These are phyloP conservation scores for Heliamphora pulchella DNA, from an alignment of 179 eudicot genomes.

Conservation along the genomic window DNA sequence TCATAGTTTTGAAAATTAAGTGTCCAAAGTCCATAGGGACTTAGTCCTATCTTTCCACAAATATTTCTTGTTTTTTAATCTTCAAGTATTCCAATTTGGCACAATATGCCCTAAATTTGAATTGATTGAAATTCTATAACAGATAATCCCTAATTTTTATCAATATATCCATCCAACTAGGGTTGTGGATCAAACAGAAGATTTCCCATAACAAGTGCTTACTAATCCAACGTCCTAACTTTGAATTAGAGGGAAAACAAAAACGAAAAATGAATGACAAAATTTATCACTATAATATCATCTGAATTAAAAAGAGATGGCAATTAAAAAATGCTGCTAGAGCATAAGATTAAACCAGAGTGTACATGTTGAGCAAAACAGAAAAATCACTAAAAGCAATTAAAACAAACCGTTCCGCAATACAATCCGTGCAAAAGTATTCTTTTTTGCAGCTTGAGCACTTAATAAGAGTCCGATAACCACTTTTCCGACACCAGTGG, in stretches of 20 bases:
- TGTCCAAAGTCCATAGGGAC: neutral
- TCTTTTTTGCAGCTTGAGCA: constrained; percentile 64
- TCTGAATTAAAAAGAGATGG: neutral
- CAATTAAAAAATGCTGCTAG: neutral
- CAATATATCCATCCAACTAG: neutral
- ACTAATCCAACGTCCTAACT: constrained; percentile 1
- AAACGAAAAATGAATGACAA: neutral
- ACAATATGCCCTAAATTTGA: neutral
- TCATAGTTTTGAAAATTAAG: neutral
- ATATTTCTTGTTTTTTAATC: neutral
- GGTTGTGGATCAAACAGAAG: neutral
- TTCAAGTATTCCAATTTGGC: neutral
- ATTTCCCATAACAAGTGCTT: constrained; percentile 8
- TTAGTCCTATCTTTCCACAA: neutral
- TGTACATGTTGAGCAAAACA: neutral
- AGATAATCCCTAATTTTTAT: neutral
- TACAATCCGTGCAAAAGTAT: constrained; percentile 68
- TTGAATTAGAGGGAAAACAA: neutral
- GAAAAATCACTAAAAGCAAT: constrained; percentile 4
- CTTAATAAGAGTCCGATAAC: constrained; percentile 38
- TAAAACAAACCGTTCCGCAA: constrained; percentile 53
- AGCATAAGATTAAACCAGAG: neutral
- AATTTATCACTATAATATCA: neutral
- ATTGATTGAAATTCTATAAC: neutral
- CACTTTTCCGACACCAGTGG: constrained; percentile 70